phyloP scores from a whole-genome alignment of 306 rosid genomes.

The Styphnolobium japonicum region DNA sequence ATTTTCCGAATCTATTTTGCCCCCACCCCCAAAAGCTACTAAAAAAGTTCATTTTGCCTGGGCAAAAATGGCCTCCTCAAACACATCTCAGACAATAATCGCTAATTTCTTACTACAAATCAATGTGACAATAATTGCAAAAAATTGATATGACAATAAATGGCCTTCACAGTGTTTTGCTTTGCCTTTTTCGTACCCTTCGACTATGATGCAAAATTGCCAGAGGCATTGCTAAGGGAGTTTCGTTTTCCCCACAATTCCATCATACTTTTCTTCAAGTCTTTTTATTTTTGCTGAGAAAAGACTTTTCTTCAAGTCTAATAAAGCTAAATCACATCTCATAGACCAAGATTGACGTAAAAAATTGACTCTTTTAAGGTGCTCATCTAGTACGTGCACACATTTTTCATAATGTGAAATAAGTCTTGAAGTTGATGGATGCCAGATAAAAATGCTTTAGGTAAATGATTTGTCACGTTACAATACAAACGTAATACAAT shows the following conservation, averaged over 20 bases:
- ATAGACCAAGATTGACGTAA: background rate
- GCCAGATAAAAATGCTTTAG: background rate
- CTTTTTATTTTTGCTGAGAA: too few relatives aligned
- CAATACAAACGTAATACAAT: background rate
- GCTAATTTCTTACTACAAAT: background rate
- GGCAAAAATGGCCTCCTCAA: background rate
- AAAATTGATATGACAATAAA: slow-evolving; percentile 14
- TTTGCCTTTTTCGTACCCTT: background rate
- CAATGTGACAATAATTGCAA: slow-evolving; percentile 24
- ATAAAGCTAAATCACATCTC: background rate
- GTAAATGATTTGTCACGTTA: background rate
- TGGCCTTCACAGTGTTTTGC: background rate
- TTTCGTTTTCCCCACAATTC: slow-evolving; percentile 18
- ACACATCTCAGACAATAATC: background rate
- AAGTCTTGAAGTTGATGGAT: slow-evolving; percentile 10
- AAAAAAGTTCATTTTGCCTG: background rate
- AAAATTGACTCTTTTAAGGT: background rate
- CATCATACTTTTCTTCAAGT: slow-evolving; percentile 21
- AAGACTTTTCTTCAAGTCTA: slow-evolving; percentile 29
- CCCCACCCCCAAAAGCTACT: slow-evolving; percentile 12
- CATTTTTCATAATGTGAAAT: background rate
- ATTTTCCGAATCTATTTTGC: background rate
- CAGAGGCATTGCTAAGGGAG: background rate
- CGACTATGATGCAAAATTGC: background rate
- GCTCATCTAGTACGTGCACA: background rate